Conservation (phyloP, 1,284 basidiomycete species). For the Ustilago shanxiensis region DNA sequence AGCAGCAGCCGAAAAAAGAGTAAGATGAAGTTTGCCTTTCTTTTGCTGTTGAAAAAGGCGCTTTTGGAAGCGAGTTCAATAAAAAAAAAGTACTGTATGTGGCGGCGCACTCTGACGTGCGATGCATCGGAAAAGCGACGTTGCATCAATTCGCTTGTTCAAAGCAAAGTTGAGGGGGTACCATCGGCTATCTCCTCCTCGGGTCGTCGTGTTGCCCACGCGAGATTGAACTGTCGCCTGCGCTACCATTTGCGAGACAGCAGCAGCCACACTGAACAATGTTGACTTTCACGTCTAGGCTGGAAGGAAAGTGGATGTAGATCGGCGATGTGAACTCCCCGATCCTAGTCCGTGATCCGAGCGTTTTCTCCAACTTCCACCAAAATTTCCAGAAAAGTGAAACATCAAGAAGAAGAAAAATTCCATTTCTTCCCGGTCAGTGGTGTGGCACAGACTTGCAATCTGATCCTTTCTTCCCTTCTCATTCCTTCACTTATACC, state of each 20-base stretch:
- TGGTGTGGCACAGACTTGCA: constrained; percentile 10
- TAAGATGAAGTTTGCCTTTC: too few species aligned
- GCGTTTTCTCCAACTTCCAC: constrained; percentile 7
- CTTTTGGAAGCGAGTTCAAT: background rate
- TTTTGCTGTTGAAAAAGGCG: constrained; percentile 5
- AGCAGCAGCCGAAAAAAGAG: too few species aligned
- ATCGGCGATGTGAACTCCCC: constrained; percentile 4
- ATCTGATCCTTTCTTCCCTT: background rate
- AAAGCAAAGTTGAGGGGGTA: too few species aligned
- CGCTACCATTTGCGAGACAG: background rate
- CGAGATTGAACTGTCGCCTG: background rate
- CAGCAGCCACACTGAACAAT: background rate
- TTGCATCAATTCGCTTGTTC: constrained; percentile 3
- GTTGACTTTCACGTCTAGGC: background rate
- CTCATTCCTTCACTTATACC: background rate
- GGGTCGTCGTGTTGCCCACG: background rate
- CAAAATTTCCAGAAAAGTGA: constrained; percentile 13
- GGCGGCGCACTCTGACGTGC: constrained; percentile 6
- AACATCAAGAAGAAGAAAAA: constrained; percentile 13
- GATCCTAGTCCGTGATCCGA: constrained; percentile 9
- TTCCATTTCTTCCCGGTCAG: constrained; percentile 5
- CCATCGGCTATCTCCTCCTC: background rate
- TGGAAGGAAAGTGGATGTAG: background rate
- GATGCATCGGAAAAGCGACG: constrained; percentile 15
- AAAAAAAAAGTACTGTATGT: background rate